Evolutionary conservation across 2,329 filamentous ascomycete genomes (phyloP).

Genomic region (Fusarium caatingaense): DNA sequence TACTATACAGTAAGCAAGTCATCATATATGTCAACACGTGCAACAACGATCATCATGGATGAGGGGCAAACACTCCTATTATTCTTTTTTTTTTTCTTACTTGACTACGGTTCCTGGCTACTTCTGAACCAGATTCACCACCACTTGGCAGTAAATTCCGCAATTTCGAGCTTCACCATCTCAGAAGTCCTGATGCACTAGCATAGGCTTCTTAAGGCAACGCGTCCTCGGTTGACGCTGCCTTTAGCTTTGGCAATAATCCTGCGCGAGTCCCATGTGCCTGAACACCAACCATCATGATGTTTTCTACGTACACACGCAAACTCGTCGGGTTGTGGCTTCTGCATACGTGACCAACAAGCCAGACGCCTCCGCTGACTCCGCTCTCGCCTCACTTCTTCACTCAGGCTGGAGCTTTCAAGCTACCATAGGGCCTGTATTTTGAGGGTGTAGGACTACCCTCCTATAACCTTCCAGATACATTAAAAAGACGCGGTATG

Average conservation of each 20-base stretch:
- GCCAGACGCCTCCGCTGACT: conserved; percentile 38
- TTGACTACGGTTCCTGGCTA: conserved; percentile 42
- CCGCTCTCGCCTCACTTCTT: conserved; percentile 43
- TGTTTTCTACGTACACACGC: conserved; percentile 37
- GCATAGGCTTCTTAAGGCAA: conserved; percentile 42
- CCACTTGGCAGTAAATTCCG: conserved; percentile 46
- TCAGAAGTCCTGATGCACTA: conserved; percentile 46
- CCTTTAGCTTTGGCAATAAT: conserved; percentile 37
- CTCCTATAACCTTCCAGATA: conserved; percentile 54
- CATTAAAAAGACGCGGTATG: conserved; percentile 51
- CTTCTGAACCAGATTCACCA: conserved; percentile 38
- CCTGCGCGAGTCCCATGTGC: conserved; percentile 38
- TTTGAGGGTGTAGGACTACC: conserved; percentile 42
- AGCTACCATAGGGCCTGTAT: conserved; percentile 69
- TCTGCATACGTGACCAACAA: conserved; percentile 36
- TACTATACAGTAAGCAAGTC: not conserved
- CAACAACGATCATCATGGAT: conserved; percentile 17
- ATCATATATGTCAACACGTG: not conserved
- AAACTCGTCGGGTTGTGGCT: conserved; percentile 36
- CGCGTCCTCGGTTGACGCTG: conserved; percentile 36
- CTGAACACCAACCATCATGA: conserved; percentile 43
- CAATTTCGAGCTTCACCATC: conserved; percentile 43
- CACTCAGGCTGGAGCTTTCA: conserved; percentile 71
- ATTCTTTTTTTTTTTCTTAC: conserved; percentile 39
- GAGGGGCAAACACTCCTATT: conserved; percentile 37